A percentile compares a stretch with the other conserved stretches of the same genome.
These are phyloP conservation scores for Spencermartinsiella europaea DNA, from an alignment of 805 yeast species.

Conservation along the genomic window DNA sequence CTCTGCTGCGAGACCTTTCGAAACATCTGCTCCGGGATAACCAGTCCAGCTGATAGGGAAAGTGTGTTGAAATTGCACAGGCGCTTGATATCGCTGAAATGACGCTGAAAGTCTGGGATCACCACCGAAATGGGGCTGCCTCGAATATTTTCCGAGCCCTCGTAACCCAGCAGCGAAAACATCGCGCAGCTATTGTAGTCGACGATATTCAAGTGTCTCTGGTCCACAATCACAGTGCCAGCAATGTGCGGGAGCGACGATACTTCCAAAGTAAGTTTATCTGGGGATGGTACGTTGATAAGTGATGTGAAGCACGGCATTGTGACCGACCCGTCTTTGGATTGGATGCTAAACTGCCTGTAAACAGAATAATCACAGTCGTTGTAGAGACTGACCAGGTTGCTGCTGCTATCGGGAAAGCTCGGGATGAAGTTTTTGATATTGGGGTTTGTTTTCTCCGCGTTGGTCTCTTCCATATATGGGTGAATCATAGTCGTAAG, in stretches of 20 bases:
- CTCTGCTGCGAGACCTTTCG: conserved; percentile 41
- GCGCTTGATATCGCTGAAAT: conserved; percentile 37
- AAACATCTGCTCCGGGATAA: conserved; percentile 87
- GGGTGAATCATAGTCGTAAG: not conserved
- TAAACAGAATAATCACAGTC: conserved; percentile 32
- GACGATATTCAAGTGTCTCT: conserved; percentile 46
- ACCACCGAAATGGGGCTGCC: conserved; percentile 50
- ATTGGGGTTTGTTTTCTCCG: not conserved
- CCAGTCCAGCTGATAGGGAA: conserved; percentile 52
- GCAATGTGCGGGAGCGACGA: conserved; percentile 83
- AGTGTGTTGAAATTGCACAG: conserved; percentile 3
- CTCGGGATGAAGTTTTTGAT: conserved; percentile 5
- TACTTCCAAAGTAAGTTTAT: conserved; percentile 50
- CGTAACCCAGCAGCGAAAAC: conserved; percentile 69
- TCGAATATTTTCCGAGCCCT: conserved; percentile 29
- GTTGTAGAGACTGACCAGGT: conserved; percentile 33
- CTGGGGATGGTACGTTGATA: not conserved
- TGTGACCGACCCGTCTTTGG: conserved; percentile 19
- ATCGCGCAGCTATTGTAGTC: conserved; percentile 77
- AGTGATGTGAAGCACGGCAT: conserved; percentile 17
- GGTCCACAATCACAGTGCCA: conserved; percentile 69
- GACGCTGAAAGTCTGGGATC: conserved; percentile 56
- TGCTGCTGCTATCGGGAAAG: conserved; percentile 33
- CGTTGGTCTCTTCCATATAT: not conserved
- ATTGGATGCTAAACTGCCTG: not conserved